Conservation (phyloP, 345 rosid genomes). For the Viola odorata region DNA sequence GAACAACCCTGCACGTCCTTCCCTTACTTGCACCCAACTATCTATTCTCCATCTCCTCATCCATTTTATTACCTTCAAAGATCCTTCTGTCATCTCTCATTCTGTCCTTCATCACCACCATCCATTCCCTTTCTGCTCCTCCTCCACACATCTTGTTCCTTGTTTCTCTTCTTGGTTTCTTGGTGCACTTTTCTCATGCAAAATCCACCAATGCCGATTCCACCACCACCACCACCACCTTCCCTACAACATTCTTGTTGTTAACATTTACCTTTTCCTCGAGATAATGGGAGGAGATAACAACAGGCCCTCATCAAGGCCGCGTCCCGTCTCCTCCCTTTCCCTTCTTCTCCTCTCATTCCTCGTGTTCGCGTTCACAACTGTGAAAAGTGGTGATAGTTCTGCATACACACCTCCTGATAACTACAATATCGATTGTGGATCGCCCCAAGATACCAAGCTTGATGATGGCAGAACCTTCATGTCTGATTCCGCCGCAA, state of each 20-base stretch:
- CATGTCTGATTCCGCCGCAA: conserved; percentile 53
- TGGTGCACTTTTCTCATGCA: neutral
- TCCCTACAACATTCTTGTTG: neutral
- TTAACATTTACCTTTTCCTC: neutral
- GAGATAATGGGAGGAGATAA: conserved; percentile 32
- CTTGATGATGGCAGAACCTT: conserved; percentile 70
- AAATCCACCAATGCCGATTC: conserved; percentile 2
- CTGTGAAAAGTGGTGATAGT: neutral
- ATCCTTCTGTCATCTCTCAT: conserved; percentile 7
- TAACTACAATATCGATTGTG: conserved; percentile 65
- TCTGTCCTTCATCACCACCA: neutral
- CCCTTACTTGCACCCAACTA: conserved; percentile 40
- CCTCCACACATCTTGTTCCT: no score
- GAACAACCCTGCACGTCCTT: conserved; percentile 44
- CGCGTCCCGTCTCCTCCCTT: conserved; percentile 9
- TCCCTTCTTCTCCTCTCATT: conserved; percentile 16
- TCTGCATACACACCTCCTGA: conserved; percentile 44
- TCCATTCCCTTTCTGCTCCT: no score
- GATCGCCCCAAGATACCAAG: conserved; percentile 48
- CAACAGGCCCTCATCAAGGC: conserved; percentile 4
- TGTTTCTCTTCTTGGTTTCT: neutral
- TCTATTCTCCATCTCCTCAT: conserved; percentile 2
- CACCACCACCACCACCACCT: conserved; percentile 3
- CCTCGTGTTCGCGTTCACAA: conserved; percentile 11
- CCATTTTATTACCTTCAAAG: conserved; percentile 15